Evolutionary conservation across 2,329 filamentous ascomycete species (phyloP), one percentile per base, ranked within the genome.

Genomic region (Nothophaeocryptopus gaeumannii): DNA sequence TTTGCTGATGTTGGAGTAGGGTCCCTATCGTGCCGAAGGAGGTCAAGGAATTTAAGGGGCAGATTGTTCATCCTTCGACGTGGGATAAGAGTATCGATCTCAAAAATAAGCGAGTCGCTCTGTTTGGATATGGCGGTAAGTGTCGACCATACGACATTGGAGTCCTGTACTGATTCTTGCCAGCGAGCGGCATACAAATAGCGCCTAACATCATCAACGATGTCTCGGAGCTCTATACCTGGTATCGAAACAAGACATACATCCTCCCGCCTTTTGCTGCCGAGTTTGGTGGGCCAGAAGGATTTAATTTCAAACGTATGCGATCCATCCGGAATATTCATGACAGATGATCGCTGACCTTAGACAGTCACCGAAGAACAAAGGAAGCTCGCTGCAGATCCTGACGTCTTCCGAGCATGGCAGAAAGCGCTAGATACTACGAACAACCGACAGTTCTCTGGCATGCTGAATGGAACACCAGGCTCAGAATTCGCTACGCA

Each of bases 251-350:
- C 39, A 51, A 45, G 35, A 47, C 51, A 8, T 57, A 55, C 37
- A 45, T 57, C 9, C 41, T 52, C 3, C 51, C 54, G n/a, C 51
- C 51, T 11, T 41, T 41, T 2, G 39, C 43, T 14, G 47, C 51
- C 14, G 20, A 20, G 8, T 54, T 48, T 16, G 48, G 44, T 15
- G 55, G 42, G 11, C 8, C 29, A 5, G 46, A 34, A 31, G 55
- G 55, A 5, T 47, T 44, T 8, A 58, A 58, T 34, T 56, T 58
- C 53, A 50, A 26, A 26, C 43, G 36, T 58, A 53, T 26, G 20
- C 20, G 4, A 4, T 26, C 20, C 20, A 4, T 26, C 7, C 20
- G 7, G 7, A 7, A 26, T n/a, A 26, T 26, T 26, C 20, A 26
- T 26, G 20, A 3, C 20, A 4, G 4, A 26, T 26, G 4, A 26